phyloP scores from a whole-genome alignment of 2,329 filamentous ascomycete species.

The Leptographium galeiforme region DNA sequence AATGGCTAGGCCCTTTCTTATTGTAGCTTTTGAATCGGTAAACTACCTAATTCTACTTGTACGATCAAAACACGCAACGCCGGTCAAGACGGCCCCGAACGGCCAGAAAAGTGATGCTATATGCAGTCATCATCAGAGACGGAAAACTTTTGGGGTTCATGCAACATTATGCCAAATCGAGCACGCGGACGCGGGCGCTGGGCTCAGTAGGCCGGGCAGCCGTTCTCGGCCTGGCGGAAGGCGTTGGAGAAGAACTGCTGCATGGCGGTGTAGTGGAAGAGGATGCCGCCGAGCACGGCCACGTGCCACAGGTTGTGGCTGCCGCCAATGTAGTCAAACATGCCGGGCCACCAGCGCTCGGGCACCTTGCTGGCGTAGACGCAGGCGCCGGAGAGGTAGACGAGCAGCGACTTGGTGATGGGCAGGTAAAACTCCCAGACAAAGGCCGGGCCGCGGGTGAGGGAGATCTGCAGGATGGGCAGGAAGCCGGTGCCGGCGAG shows the following conservation, averaged over 20 bases:
- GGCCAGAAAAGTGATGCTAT: too few species aligned
- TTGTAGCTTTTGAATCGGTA: too few species aligned
- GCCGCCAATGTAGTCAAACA: conserved; percentile 89
- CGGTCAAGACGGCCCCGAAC: too few species aligned
- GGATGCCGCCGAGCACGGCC: conserved; percentile 82
- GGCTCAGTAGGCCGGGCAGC: conserved; percentile 40
- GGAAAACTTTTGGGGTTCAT: too few species aligned
- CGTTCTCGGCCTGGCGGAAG: conserved; percentile 52
- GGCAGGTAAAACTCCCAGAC: conserved; percentile 83
- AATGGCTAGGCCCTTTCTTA: too few species aligned
- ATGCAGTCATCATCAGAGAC: too few species aligned
- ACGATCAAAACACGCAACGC: too few species aligned
- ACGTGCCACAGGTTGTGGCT: conserved; percentile 98
- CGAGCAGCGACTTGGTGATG: conserved; percentile 69
- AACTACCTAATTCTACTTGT: too few species aligned
- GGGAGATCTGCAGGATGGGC: conserved; percentile 70
- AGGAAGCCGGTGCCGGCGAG: conserved; percentile 81
- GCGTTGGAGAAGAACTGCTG: conserved; percentile 79
- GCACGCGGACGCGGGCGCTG: not conserved
- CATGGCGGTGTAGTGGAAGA: conserved; percentile 97
- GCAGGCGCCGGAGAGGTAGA: conserved; percentile 73
- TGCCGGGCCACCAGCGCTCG: conserved; percentile 82
- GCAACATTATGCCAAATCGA: too few species aligned
- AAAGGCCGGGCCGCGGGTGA: conserved; percentile 65
- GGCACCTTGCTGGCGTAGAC: conserved; percentile 88